Percentiles rank a stretch among this genome's conserved stretches.
phyloP scores from a whole-genome alignment of 352 stramenopile genomes.

The Lagenidium sp. region DNA sequence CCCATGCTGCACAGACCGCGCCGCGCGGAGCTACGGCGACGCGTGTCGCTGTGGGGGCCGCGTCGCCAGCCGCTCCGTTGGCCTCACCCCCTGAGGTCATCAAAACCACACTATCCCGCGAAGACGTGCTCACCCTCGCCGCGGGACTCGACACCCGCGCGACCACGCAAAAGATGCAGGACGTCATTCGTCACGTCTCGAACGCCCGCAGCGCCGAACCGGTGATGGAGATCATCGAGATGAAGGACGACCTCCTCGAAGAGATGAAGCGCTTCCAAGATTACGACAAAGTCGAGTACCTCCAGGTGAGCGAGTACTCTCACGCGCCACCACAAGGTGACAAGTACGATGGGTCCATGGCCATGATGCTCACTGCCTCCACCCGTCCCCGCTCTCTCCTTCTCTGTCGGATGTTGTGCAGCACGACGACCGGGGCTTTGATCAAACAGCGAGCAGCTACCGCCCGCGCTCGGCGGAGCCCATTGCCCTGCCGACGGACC shows the following conservation, averaged over 20 bases:
- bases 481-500: conserved; percentile 36
- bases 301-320: conserved; percentile 9
- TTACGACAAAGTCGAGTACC: conserved; percentile 39
- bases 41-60: not conserved
- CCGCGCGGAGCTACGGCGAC: not conserved
- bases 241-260: conserved; percentile 36
- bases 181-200: too few relatives aligned
- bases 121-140: conserved; percentile 5
- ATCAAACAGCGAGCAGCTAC: conserved; percentile 56
- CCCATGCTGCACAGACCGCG: not conserved
- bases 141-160: not conserved
- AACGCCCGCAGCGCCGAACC: conserved; percentile 2
- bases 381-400: not conserved
- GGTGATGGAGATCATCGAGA: conserved; percentile 42
- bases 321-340: too few relatives aligned
- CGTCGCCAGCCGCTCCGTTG: not conserved
- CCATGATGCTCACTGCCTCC: too few relatives aligned
- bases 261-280: conserved; percentile 47
- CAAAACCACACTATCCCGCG: conserved; percentile 4
- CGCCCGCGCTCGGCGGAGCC: conserved; percentile 29
- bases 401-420: conserved; percentile 6
- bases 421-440: conserved; percentile 39
- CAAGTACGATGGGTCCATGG: too few relatives aligned
- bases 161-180: conserved; percentile 1
- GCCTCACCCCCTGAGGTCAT: too few relatives aligned